Percentiles rank a stretch among this genome's conserved stretches.
These are phyloP conservation scores for Tricholoma flavovirens DNA, from an alignment of 768 basidiomycete genomes.

Conservation along the genomic window DNA sequence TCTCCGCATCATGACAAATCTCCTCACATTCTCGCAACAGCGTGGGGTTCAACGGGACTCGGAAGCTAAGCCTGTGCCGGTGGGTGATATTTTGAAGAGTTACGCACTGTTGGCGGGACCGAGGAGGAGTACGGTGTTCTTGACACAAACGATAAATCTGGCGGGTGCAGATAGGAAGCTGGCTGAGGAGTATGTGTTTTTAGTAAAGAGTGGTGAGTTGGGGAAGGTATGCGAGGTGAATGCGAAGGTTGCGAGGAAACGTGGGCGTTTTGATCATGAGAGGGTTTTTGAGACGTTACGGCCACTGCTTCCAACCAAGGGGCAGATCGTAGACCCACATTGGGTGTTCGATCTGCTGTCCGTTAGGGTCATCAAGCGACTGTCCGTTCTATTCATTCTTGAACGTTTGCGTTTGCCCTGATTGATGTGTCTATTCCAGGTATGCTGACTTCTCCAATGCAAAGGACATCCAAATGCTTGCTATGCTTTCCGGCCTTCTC, in stretches of 20 bases:
- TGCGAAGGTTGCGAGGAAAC: constrained; percentile 48
- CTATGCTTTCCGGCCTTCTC: constrained; percentile 67
- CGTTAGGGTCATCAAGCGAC: constrained; percentile 34
- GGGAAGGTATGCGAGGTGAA: constrained; percentile 53
- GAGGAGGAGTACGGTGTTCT: constrained; percentile 53
- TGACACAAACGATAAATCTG: constrained; percentile 47
- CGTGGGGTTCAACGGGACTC: constrained; percentile 30
- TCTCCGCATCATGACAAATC: constrained; percentile 72
- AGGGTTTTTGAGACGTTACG: constrained; percentile 55
- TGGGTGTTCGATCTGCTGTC: constrained; percentile 27
- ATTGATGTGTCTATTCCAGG: constrained; percentile 18
- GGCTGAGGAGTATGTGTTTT: constrained; percentile 59
- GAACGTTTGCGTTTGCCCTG: background rate
- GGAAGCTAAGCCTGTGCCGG: constrained; percentile 30
- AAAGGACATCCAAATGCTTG: constrained; percentile 78
- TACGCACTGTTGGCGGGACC: constrained; percentile 37
- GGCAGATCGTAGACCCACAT: constrained; percentile 4
- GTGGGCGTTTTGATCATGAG: constrained; percentile 66
- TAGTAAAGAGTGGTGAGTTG: constrained; percentile 28
- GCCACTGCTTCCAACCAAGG: constrained; percentile 36
- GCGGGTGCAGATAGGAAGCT: constrained; percentile 49
- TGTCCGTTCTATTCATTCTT: constrained; percentile 34
- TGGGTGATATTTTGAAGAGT: constrained; percentile 35
- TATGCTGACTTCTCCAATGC: constrained; percentile 35
- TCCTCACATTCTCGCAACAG: constrained; percentile 56